phyloP scores from a whole-genome alignment of 2,329 filamentous ascomycete genomes.

The Monosporascus cannonballus region DNA sequence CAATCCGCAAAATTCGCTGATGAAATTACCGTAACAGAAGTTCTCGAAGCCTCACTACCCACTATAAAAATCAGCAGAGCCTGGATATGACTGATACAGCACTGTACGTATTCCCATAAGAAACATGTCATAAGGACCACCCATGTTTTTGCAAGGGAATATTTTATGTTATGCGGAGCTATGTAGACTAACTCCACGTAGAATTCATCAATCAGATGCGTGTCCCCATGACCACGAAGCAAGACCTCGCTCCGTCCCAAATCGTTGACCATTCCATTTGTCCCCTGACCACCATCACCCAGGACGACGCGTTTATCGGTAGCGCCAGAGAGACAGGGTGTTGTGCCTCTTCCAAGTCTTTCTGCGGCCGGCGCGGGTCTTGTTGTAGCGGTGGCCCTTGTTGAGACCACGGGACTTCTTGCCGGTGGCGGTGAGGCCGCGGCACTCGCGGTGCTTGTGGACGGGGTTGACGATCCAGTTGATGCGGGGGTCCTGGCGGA shows the following conservation, averaged over 20 bases:
- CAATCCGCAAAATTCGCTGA: too few relatives aligned
- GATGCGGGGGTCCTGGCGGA: slow-evolving; percentile 97
- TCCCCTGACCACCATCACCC: slow-evolving; percentile 10
- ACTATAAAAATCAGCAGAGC: too few relatives aligned
- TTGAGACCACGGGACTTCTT: slow-evolving; percentile 99
- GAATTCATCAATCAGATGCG: slow-evolving; percentile 25
- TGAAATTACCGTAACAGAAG: too few relatives aligned
- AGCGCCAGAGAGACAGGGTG: slow-evolving; percentile 97
- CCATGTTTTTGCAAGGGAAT: slow-evolving; percentile 17
- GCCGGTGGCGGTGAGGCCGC: slow-evolving; percentile 95
- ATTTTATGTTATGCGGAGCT: slow-evolving; percentile 26
- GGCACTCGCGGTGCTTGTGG: slow-evolving; percentile 99
- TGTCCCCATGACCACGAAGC: slow-evolving; percentile 24
- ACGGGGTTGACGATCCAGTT: slow-evolving; percentile 99
- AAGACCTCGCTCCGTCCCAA: slow-evolving; percentile 24
- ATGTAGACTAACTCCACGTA: slow-evolving; percentile 26
- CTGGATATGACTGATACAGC: too few relatives aligned
- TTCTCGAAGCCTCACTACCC: too few relatives aligned
- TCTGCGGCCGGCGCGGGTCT: slow-evolving; percentile 92
- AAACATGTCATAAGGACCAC: slow-evolving; percentile 4
- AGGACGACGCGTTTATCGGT: slow-evolving; percentile 59
- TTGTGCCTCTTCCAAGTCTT: slow-evolving; percentile 99
- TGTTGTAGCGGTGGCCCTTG: slow-evolving; percentile 99
- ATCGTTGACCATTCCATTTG: slow-evolving; percentile 20
- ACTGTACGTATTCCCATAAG: background rate